These are phyloP conservation scores for Sisymbrium irio DNA, from an alignment of 345 rosid genomes.

Conservation along the genomic window DNA sequence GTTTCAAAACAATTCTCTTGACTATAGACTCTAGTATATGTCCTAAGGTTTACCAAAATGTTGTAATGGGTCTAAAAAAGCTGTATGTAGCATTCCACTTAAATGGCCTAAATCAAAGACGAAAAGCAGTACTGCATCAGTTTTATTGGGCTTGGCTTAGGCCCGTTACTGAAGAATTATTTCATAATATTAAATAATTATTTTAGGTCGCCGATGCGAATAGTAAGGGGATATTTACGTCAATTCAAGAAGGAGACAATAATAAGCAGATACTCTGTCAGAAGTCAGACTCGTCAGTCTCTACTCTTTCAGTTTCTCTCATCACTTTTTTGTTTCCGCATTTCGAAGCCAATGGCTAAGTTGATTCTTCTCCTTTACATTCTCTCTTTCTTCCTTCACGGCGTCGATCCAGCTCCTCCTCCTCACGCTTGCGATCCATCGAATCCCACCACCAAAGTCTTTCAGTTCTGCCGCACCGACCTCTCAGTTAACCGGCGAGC, in stretches of 20 bases:
- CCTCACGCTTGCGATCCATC: constrained; percentile 63
- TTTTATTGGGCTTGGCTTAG: neutral
- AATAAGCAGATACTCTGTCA: constrained; percentile 3
- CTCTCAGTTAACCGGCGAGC: constrained; percentile 58
- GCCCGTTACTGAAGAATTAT: neutral
- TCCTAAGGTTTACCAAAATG: neutral
- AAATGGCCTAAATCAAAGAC: neutral
- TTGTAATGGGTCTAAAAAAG: neutral
- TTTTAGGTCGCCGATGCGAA: neutral
- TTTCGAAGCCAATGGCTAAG: constrained; percentile 31
- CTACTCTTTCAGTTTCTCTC: neutral
- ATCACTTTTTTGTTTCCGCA: neutral
- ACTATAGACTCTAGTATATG: neutral
- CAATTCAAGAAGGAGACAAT: neutral
- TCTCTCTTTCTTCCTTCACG: neutral
- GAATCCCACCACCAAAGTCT: constrained; percentile 44
- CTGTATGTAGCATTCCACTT: neutral
- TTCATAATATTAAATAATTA: neutral
- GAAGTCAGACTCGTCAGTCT: constrained; percentile 6
- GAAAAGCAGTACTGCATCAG: neutral
- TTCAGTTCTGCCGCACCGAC: constrained; percentile 53
- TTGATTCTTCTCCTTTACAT: neutral
- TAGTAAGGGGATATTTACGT: neutral
- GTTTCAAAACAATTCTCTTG: neutral
- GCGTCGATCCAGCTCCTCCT: constrained; percentile 10